A percentile compares a stretch with the other conserved stretches of the same genome.
phyloP scores from a whole-genome alignment of 495 filamentous ascomycete species.

The Lasiosphaeriaceae sp. region DNA sequence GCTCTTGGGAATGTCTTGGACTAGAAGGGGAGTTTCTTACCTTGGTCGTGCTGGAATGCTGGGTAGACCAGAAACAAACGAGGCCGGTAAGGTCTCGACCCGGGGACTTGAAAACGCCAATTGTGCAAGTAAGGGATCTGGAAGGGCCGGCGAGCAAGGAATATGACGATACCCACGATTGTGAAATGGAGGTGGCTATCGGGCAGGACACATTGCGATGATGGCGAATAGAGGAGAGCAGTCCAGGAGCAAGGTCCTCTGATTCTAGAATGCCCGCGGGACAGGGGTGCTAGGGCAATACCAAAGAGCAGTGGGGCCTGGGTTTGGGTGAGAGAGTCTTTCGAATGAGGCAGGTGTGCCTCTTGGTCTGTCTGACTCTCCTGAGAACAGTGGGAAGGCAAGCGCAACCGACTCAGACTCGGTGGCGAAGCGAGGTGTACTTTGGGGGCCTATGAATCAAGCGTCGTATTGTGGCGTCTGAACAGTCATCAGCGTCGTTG shows the following conservation, averaged over 20 bases:
- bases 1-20: neutral
- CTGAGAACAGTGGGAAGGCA: no score
- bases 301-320: no score
- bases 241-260: neutral
- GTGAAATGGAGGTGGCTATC: neutral
- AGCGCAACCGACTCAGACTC: no score
- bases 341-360: no score
- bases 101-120: neutral
- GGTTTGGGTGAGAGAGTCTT: no score
- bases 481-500: no score
- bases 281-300: neutral
- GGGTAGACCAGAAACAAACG: neutral
- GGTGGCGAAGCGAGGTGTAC: no score
- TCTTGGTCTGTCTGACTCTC: no score
- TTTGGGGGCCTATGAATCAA: no score
- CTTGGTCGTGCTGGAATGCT: slow-evolving; percentile 8
- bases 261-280: neutral
- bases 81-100: neutral
- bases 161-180: neutral
- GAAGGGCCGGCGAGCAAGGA: neutral
- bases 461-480: no score
- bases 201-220: neutral
- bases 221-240: neutral
- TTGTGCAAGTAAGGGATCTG: neutral
- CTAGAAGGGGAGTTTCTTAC: neutral